Evolutionary conservation across 768 basidiomycete species (phyloP).

Genomic region (Hygrocybe coccinea): DNA sequence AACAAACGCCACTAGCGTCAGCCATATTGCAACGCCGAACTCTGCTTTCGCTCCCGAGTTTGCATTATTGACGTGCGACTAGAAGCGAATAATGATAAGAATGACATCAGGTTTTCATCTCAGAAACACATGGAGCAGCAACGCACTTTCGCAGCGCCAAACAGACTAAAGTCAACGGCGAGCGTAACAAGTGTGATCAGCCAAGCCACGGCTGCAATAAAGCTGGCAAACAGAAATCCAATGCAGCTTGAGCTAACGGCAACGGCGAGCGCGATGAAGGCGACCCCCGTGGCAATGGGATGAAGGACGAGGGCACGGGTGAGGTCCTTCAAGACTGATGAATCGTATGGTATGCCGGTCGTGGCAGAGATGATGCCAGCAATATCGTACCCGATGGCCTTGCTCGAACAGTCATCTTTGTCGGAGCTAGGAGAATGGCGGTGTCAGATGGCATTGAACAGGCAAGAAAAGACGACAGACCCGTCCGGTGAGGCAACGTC

Average conservation of each 20-base stretch:
- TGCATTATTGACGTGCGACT: slow-evolving; percentile 12
- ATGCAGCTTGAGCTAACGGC: slow-evolving; percentile 37
- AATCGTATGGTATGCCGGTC: slow-evolving; percentile 21
- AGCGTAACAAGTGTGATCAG: slow-evolving; percentile 11
- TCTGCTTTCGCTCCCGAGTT: slow-evolving; percentile 5
- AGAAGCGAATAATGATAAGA: neutral
- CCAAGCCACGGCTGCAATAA: slow-evolving; percentile 17
- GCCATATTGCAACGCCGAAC: slow-evolving; percentile 18
- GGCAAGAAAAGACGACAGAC: slow-evolving; percentile 1
- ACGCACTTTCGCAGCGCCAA: slow-evolving; percentile 12
- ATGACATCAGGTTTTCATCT: neutral
- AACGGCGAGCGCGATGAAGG: slow-evolving; percentile 45
- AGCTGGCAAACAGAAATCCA: slow-evolving; percentile 16
- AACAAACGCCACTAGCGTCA: slow-evolving; percentile 15
- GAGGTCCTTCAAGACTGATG: slow-evolving; percentile 42
- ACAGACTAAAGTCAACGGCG: slow-evolving; percentile 16
- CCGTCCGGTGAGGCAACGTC: neutral
- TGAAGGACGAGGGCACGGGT: slow-evolving; percentile 53
- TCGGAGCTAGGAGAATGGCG: neutral
- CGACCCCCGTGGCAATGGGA: slow-evolving; percentile 48
- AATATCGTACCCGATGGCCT: slow-evolving; percentile 16
- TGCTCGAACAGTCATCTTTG: slow-evolving; percentile 9
- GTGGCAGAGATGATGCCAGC: slow-evolving; percentile 12
- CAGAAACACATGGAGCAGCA: neutral
- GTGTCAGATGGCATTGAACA: neutral